A percentile compares a stretch with the other conserved stretches of the same genome.
Evolutionary conservation across 768 basidiomycete species (phyloP).

Genomic region (Lactarius hatsudake): DNA sequence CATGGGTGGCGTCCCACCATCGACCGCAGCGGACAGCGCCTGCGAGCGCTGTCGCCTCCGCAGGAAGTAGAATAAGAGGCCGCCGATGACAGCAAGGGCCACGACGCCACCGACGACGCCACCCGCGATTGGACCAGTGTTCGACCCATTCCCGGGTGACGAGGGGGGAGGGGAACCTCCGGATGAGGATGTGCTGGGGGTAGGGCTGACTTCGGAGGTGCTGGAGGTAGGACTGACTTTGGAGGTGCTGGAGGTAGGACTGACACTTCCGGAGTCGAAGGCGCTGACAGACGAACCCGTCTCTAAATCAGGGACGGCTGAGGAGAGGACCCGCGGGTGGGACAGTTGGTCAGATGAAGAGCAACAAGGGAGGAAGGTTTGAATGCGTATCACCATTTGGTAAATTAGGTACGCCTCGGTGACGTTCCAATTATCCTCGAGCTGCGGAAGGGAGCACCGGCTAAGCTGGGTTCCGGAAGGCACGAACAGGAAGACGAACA

Average conservation of each 20-base stretch:
- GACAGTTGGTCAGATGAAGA: no score
- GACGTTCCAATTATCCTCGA: not conserved
- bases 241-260: no score
- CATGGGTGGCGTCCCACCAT: no score
- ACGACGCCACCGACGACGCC: slow-evolving; percentile 4
- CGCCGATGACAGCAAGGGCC: not conserved
- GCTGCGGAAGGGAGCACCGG: not conserved
- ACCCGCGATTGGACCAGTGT: not conserved
- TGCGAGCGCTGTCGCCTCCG: not conserved
- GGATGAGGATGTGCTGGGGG: no score
- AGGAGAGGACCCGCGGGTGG: not conserved
- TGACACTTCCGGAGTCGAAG: no score
- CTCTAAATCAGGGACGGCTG: not conserved
- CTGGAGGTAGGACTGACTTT: no score
- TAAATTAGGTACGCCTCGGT: not conserved
- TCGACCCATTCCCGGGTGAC: not conserved
- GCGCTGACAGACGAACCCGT: not conserved
- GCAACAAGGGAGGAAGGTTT: no score
- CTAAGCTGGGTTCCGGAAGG: not conserved
- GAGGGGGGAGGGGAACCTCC: no score
- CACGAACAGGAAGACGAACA: not conserved
- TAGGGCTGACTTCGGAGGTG: no score
- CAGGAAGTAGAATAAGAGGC: not conserved
- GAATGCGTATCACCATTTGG: not conserved
- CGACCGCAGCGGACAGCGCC: not conserved